A percentile compares a stretch with the other conserved stretches of the same genome.
Conservation (phyloP, 2,329 filamentous ascomycete genomes). For the Lasiodiplodia sp. region DNA sequence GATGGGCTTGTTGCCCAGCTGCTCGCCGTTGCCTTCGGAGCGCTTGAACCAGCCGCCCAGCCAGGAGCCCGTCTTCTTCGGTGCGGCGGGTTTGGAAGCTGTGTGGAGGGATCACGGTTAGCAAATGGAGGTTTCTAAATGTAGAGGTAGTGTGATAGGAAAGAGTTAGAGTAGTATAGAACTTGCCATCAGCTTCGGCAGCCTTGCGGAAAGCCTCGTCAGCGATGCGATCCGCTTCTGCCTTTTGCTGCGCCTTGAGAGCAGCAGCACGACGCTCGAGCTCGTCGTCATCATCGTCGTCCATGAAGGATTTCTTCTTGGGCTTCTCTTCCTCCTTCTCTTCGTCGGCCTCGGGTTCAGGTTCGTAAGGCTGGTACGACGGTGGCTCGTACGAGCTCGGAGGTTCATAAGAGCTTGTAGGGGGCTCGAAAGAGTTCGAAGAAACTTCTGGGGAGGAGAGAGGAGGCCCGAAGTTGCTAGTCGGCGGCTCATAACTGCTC, state of each 20-base stretch:
- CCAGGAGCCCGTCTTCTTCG: constrained; percentile 72
- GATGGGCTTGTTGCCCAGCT: constrained; percentile 72
- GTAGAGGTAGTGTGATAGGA: neutral
- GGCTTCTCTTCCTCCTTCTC: constrained; percentile 60
- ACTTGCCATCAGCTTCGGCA: constrained; percentile 71
- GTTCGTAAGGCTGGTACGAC: constrained; percentile 58
- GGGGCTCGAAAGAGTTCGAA: constrained; percentile 39
- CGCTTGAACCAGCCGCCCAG: constrained; percentile 86
- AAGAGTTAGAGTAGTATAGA: neutral
- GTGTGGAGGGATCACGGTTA: constrained; percentile 1
- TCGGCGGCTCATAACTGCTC: constrained; percentile 38
- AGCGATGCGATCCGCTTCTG: constrained; percentile 72
- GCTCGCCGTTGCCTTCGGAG: constrained; percentile 46
- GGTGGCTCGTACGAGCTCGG: constrained; percentile 67
- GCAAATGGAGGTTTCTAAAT: neutral
- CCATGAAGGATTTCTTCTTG: constrained; percentile 81
- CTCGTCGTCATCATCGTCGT: constrained; percentile 78
- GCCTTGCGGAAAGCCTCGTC: constrained; percentile 86
- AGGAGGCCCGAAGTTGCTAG: constrained; percentile 31
- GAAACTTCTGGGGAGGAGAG: constrained; percentile 36
- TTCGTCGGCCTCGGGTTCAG: constrained; percentile 59
- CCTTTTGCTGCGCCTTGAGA: constrained; percentile 64
- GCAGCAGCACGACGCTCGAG: constrained; percentile 60
- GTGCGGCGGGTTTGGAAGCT: constrained; percentile 65
- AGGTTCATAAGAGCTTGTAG: constrained; percentile 61